phyloP scores from a whole-genome alignment of 164 flowering plant genomes.

The Annona cherimola region DNA sequence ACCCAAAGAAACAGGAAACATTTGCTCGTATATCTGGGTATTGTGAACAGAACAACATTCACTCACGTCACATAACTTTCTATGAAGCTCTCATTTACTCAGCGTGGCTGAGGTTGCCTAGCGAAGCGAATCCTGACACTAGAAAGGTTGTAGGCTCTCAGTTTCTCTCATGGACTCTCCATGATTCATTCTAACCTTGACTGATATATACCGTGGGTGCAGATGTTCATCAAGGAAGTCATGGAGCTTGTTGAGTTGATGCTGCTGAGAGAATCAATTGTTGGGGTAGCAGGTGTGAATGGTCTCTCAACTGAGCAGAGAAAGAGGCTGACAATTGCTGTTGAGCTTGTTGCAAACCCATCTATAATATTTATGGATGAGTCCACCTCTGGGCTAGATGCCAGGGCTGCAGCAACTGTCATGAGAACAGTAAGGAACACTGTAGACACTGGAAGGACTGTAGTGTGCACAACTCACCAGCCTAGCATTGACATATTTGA shows the following conservation, averaged over 20 bases:
- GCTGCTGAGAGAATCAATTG: constrained; percentile 31
- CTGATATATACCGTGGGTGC: constrained; percentile 9
- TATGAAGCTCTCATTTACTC: constrained; percentile 46
- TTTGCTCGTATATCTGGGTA: constrained; percentile 50
- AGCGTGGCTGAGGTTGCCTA: constrained; percentile 45
- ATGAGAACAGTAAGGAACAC: constrained; percentile 57
- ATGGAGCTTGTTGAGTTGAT: constrained; percentile 52
- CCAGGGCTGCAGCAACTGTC: constrained; percentile 54
- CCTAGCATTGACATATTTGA: constrained; percentile 56
- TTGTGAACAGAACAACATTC: constrained; percentile 52
- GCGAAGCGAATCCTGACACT: constrained; percentile 21
- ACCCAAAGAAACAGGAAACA: constrained; percentile 47
- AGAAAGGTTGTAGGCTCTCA: constrained; percentile 27
- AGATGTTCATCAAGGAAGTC: constrained; percentile 51
- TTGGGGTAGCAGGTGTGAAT: constrained; percentile 42
- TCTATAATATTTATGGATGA: constrained; percentile 61
- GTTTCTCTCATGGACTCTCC: neutral
- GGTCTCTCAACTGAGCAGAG: constrained; percentile 55
- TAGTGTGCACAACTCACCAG: constrained; percentile 53
- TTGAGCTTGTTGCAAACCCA: constrained; percentile 61
- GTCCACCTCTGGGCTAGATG: constrained; percentile 59
- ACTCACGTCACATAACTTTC: constrained; percentile 42
- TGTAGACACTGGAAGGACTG: constrained; percentile 52
- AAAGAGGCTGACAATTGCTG: constrained; percentile 50
- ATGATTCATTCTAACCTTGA: neutral